Conservation (phyloP, 768 basidiomycete species). For the Plicaturopsis crispa region DNA sequence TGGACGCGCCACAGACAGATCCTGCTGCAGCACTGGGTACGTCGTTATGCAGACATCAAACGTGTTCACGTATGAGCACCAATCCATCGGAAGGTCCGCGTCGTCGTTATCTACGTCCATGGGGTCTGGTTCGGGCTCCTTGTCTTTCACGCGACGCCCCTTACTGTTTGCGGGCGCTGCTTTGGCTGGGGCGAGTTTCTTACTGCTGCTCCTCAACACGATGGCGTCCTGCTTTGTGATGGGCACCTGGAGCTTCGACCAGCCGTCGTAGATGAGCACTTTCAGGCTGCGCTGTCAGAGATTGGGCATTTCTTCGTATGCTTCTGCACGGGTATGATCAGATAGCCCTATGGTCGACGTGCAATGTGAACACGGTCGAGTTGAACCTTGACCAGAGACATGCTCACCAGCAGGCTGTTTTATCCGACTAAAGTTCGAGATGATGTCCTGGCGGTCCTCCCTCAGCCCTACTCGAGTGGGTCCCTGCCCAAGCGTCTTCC, state of each 20-base stretch:
- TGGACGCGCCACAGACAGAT: slow-evolving; percentile 71
- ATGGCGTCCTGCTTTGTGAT: slow-evolving; percentile 33
- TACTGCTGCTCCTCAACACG: slow-evolving; percentile 27
- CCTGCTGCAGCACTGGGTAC: slow-evolving; percentile 59
- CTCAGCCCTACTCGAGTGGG: too few relatives aligned
- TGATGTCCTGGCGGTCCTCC: too few relatives aligned
- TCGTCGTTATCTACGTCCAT: neutral
- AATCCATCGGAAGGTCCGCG: too few relatives aligned
- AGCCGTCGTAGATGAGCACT: slow-evolving; percentile 79
- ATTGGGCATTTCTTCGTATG: too few relatives aligned
- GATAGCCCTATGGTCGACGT: too few relatives aligned
- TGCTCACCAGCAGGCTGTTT: too few relatives aligned
- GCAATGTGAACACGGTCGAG: too few relatives aligned
- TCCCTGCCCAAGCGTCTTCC: too few relatives aligned
- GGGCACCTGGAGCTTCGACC: slow-evolving; percentile 56
- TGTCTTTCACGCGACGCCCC: slow-evolving; percentile 3
- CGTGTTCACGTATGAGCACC: slow-evolving; percentile 56
- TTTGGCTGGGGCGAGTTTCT: slow-evolving; percentile 10
- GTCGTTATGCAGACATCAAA: slow-evolving; percentile 83
- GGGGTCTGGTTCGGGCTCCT: slow-evolving; percentile 5
- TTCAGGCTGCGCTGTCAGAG: too few relatives aligned
- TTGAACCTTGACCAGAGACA: too few relatives aligned
- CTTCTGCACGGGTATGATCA: too few relatives aligned
- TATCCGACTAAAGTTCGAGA: too few relatives aligned
- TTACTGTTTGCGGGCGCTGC: slow-evolving; percentile 8